Evolutionary conservation across 1,139 yeast genomes (phyloP).

Genomic region (Kurtzmaniella quercitrusa): DNA sequence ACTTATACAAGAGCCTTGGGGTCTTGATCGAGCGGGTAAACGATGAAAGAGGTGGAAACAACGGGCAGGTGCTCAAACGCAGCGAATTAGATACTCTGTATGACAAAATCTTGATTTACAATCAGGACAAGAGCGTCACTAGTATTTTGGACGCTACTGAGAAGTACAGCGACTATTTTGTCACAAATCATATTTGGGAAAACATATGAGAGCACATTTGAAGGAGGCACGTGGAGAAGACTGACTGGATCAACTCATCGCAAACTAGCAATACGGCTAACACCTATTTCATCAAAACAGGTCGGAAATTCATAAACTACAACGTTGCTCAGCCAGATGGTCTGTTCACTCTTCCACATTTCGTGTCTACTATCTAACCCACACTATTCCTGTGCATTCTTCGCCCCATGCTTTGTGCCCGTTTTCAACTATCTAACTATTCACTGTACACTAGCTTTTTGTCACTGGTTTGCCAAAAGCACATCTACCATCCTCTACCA

Average conservation of each 20-base stretch:
- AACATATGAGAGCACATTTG: slow-evolving; percentile 15
- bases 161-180: slow-evolving; percentile 57
- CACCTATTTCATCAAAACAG: no score
- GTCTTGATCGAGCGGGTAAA: slow-evolving; percentile 28
- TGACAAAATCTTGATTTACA: slow-evolving; percentile 46
- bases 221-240: no score
- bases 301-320: no score
- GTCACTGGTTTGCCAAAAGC: not conserved
- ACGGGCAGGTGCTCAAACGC: slow-evolving; percentile 9
- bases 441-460: not conserved
- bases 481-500: no score
- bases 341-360: no score
- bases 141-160: slow-evolving; percentile 55
- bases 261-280: no score
- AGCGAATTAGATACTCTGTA: slow-evolving; percentile 8
- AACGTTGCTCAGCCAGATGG: no score
- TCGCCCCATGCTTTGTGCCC: no score
- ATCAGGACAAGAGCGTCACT: slow-evolving; percentile 43
- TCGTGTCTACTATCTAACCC: no score
- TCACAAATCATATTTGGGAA: slow-evolving; percentile 73
- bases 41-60: slow-evolving; percentile 6
- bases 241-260: no score
- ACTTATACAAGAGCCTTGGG: slow-evolving; percentile 43
- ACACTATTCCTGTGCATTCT: no score
- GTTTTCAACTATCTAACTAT: no score